These are phyloP conservation scores for Sordariomycetes sp. DNA, from an alignment of 2,329 filamentous ascomycete species.

Conservation along the genomic window DNA sequence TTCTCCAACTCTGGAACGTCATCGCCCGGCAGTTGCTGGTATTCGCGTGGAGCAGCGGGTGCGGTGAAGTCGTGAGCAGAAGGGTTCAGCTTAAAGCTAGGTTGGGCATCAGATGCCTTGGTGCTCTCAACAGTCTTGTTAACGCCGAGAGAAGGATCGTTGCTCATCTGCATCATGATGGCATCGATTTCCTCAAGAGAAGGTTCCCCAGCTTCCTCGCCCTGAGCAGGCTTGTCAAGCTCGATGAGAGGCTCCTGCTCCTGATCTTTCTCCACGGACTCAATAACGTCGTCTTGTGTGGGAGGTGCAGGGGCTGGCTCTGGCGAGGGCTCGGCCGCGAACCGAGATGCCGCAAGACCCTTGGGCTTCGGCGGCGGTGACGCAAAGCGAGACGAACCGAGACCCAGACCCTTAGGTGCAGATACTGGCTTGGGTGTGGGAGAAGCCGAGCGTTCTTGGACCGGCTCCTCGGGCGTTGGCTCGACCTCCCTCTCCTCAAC, in stretches of 20 bases:
- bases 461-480: neutral
- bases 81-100: conserved; percentile 42
- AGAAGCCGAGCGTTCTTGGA: conserved; percentile 1
- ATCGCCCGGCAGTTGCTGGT: neutral
- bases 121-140: no score
- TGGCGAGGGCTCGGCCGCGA: conserved; percentile 30
- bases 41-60: conserved; percentile 49
- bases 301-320: conserved; percentile 8
- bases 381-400: conserved; percentile 39
- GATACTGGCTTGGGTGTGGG: conserved; percentile 19
- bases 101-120: no score
- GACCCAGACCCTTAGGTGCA: conserved; percentile 15
- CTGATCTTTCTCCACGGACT: neutral
- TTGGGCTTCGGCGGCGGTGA: conserved; percentile 31
- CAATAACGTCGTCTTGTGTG: conserved; percentile 5
- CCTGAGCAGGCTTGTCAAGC: neutral
- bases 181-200: conserved; percentile 84
- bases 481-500: neutral
- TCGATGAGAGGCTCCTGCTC: conserved; percentile 1
- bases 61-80: conserved; percentile 45
- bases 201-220: conserved; percentile 17
- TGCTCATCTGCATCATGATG: conserved; percentile 76
- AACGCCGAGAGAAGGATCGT: conserved; percentile 64
- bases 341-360: conserved; percentile 34
- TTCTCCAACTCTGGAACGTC: conserved; percentile 43